Evolutionary conservation across 2,329 filamentous ascomycete genomes (phyloP), one percentile per base, ranked within the genome.

Genomic region (Paracorniculantispora psalliotae): DNA sequence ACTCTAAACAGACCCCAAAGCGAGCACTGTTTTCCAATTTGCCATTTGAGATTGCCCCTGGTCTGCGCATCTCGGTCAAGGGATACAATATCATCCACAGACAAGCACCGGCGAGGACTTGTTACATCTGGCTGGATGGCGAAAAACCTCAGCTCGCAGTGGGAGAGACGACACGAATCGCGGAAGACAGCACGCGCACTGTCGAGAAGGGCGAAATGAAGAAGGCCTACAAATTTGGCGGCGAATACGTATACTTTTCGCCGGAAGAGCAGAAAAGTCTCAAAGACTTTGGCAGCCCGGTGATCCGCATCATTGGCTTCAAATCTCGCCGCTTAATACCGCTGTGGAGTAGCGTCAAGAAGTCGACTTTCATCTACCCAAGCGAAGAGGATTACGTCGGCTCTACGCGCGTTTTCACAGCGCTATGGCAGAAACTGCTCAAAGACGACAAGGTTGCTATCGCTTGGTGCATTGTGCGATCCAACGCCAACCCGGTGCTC

Each of bases 171-270:
- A 87, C 85, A 1, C 84, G 87, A 59, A 81, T 92, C 58, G 88
- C 91, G 4, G 89, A 91, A 61, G 91, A 96, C 65, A 92, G 86
- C 19, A 84, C 88, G 2, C 82, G 87, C 39, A 84, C 85, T 0
- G 85, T 97, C 0, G 88, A 96, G 63, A 92, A 92, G 65, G 76
- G 76, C 3, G 92, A 97, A 67, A 83, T 96, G 21, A 89, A 89
- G 61, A 97, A 94, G 72, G 94, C 93, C 0, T 99, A 94, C 79
- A 97, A 94, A 67, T 97, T 97, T 68, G 94, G 93, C 13, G 92
- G 91, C 41, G 91, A 96, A 64, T 91, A 91, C 50, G 85, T 99
- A 49, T 83, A 88, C 51, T 99, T 99, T 71, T 87, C 87, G 0
- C 82, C 87, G 0, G 92, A 97, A 35, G 93, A 99, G 71, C 85